Conservation (phyloP, 257 asterid genomes). For the Solanum stenotomum region DNA sequence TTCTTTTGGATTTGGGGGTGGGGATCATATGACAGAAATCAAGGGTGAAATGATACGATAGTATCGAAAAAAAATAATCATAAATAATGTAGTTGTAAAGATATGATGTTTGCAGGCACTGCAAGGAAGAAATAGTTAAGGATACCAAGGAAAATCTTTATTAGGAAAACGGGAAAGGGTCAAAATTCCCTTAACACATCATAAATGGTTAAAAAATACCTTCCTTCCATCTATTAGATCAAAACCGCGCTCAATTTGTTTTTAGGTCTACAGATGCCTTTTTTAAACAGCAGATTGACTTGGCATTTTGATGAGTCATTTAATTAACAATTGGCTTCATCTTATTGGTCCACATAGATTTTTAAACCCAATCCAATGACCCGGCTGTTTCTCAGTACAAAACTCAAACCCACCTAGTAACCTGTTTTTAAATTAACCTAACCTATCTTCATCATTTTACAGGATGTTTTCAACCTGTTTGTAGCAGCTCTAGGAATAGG, state of each 20-base stretch:
- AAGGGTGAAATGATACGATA: not conserved
- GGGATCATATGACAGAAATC: not conserved
- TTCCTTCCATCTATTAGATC: not conserved
- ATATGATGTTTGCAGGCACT: not conserved
- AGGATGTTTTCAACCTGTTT: not conserved
- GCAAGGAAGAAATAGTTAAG: not conserved
- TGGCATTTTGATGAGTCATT: not conserved
- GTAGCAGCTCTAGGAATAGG: not conserved
- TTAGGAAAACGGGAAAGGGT: not conserved
- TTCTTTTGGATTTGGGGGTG: not conserved
- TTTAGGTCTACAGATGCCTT: not conserved
- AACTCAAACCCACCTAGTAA: not conserved
- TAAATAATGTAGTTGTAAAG: not conserved
- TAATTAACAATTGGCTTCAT: not conserved
- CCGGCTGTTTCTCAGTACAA: not conserved
- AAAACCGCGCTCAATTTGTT: not conserved
- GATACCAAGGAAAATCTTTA: not conserved
- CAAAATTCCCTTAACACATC: not conserved
- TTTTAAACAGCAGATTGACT: not conserved
- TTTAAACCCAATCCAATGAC: not conserved
- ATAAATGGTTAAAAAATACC: not conserved
- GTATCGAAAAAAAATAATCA: not conserved
- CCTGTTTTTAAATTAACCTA: not conserved
- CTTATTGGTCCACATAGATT: not conserved
- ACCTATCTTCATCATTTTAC: not conserved